Base-by-base conservation (phyloP, 2,329 filamentous ascomycete species). In the Aspergillus arachidicola region DNA sequence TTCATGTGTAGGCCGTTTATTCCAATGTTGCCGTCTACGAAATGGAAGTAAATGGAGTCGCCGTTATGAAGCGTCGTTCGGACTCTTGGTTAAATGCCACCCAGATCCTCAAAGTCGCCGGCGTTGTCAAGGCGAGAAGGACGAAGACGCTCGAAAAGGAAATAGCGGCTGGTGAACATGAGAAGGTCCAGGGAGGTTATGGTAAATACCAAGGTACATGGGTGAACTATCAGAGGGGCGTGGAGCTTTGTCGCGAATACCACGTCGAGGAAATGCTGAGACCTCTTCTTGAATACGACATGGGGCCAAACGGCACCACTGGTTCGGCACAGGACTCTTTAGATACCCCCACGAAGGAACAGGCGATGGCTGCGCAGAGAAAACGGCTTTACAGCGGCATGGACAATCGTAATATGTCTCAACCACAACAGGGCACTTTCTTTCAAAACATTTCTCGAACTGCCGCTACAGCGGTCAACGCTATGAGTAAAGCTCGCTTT, bases 181-280 rank as follows among this genome's bases (percentile, higher is more conserved):
- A 99, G 78, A 99, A 99, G 79, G 94, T 99, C 3, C 95, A 99
- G 77, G 95, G 95, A 38, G 95, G 95, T 6, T 99, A 99, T 74
- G 95, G 95, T 68, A 98, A 98, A 82, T 99, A 99, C 74, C 95
- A 99, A 82, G 95, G 95, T 60, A 99, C 95, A 2, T 99, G 95
- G 95, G 96, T 99, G 74, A 92, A 91, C 73, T 98, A 96, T 74
- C 91, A 94, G 57, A 89, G 94, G 65, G 95, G 94, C 1, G 86
- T 96, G 53, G 93, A 97, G 74, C 94, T 99, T 71, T 98, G 95
- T 78, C 89, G 91, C 48, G 86, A 89, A 73, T 89, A 89, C 71
- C 86, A 86, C 62, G 82, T 84, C 45, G 80, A 83, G 66, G 80
- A 83, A 64, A 59, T 82, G 30, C 72, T 84, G 45, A 73, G 80